Conservation (phyloP, 306 rosid species). For the Glycine soja region DNA sequence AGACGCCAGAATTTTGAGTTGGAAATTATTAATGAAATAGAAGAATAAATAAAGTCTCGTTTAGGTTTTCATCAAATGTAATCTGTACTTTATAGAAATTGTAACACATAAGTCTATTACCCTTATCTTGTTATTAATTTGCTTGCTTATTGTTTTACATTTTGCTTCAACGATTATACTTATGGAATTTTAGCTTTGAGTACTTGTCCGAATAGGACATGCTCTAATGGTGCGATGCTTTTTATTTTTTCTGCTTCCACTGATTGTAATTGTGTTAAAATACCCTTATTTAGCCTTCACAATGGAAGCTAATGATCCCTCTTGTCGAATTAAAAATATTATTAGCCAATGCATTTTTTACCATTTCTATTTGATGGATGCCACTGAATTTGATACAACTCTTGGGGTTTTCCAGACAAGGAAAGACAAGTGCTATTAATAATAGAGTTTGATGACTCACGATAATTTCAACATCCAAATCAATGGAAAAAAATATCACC, state of each 20-base stretch:
- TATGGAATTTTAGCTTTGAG: neutral
- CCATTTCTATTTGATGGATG: neutral
- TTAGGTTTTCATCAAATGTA: neutral
- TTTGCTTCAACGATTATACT: neutral
- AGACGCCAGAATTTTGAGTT: neutral
- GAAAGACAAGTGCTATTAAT: neutral
- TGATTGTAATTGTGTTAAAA: neutral
- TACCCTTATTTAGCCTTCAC: neutral
- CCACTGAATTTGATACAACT: neutral
- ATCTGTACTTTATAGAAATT: neutral
- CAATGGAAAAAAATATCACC: neutral
- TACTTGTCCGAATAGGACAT: neutral
- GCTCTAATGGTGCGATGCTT: neutral
- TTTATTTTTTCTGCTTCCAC: neutral
- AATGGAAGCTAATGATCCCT: neutral
- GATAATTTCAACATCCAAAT: neutral
- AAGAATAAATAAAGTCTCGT: neutral
- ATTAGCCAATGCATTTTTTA: neutral
- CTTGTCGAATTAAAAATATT: neutral
- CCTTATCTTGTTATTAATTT: neutral
- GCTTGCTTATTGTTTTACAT: neutral
- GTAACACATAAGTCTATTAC: neutral
- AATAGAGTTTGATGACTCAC: no score
- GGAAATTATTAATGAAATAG: neutral
- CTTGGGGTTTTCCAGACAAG: neutral